These are phyloP conservation scores for Chlamydomonas sp. DNA, from an alignment of 139 green algal genomes.

Conservation along the genomic window DNA sequence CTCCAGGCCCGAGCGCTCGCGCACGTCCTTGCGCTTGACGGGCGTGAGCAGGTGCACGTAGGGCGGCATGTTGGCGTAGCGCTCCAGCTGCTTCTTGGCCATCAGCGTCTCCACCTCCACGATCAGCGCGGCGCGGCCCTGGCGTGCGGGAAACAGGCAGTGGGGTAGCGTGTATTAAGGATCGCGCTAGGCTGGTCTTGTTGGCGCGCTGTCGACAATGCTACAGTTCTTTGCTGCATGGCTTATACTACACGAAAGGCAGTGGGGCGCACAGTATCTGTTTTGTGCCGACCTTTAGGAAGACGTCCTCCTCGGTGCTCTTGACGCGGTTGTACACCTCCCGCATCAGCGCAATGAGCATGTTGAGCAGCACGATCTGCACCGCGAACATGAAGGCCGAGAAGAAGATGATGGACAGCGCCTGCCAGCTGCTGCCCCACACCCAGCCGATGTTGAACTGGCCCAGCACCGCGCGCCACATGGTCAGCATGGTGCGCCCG, in stretches of 20 bases:
- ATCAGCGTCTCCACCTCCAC: constrained; percentile 64
- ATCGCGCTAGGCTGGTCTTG: too few relatives aligned
- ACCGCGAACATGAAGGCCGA: constrained; percentile 35
- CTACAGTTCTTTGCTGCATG: too few relatives aligned
- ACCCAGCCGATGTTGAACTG: constrained; percentile 38
- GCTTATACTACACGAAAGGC: not conserved
- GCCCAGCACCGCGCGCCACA: constrained; percentile 43
- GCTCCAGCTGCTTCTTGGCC: constrained; percentile 41
- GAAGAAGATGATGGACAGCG: constrained; percentile 44
- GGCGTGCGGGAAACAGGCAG: not conserved
- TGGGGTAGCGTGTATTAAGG: too few relatives aligned
- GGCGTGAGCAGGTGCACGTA: constrained; percentile 61
- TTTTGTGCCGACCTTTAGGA: constrained; percentile 31
- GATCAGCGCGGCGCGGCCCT: constrained; percentile 49
- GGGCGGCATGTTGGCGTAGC: constrained; percentile 52
- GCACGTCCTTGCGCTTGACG: constrained; percentile 24
- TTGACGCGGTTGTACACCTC: constrained; percentile 51
- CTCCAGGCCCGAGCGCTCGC: constrained; percentile 34
- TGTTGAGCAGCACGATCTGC: constrained; percentile 64
- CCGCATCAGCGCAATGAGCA: constrained; percentile 61
- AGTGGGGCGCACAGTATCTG: not conserved
- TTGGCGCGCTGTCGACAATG: too few relatives aligned
- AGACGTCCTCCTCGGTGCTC: constrained; percentile 52
- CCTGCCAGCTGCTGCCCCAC: constrained; percentile 38
- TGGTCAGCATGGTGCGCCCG: constrained; percentile 37